A percentile compares a stretch with the other conserved stretches of the same genome.
These are phyloP conservation scores for Sporothrix globosa DNA, from an alignment of 2,329 filamentous ascomycete species.

Conservation along the genomic window DNA sequence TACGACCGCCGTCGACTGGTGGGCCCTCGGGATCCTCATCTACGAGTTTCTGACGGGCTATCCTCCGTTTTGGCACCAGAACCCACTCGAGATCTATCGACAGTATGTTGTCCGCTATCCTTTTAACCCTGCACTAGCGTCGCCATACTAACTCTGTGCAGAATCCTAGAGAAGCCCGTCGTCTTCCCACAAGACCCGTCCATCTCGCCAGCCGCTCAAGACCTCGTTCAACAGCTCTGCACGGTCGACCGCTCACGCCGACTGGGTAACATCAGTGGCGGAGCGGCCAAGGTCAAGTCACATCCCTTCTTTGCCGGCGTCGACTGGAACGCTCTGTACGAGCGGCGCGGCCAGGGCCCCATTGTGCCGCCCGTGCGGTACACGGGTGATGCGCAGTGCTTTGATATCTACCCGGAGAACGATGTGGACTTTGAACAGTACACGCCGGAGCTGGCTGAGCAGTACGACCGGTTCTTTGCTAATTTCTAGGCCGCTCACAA, in stretches of 20 bases:
- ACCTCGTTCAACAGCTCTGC: slow-evolving; percentile 76
- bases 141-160: slow-evolving; percentile 41
- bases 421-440: slow-evolving; percentile 67
- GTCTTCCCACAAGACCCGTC: slow-evolving; percentile 69
- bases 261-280: slow-evolving; percentile 76
- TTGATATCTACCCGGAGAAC: slow-evolving; percentile 81
- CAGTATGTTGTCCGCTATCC: slow-evolving; percentile 53
- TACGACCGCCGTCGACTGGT: slow-evolving; percentile 80
- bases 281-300: slow-evolving; percentile 70
- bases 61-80: slow-evolving; percentile 84
- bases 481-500: slow-evolving; percentile 14
- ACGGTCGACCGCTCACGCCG: slow-evolving; percentile 77
- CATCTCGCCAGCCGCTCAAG: slow-evolving; percentile 70
- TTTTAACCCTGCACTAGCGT: background rate
- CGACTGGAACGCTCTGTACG: slow-evolving; percentile 73
- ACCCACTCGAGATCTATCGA: slow-evolving; percentile 85
- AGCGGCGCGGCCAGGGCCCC: slow-evolving; percentile 66
- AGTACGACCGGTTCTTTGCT: slow-evolving; percentile 70
- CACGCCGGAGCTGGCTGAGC: slow-evolving; percentile 67
- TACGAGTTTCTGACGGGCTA: slow-evolving; percentile 86
- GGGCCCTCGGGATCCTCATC: slow-evolving; percentile 80
- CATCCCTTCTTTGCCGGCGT: slow-evolving; percentile 76
- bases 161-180: slow-evolving; percentile 78
- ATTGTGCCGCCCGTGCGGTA: slow-evolving; percentile 75
- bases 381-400: slow-evolving; percentile 76